phyloP scores from a whole-genome alignment of 1,139 yeast species.

The Yamadazyma diospyri region DNA sequence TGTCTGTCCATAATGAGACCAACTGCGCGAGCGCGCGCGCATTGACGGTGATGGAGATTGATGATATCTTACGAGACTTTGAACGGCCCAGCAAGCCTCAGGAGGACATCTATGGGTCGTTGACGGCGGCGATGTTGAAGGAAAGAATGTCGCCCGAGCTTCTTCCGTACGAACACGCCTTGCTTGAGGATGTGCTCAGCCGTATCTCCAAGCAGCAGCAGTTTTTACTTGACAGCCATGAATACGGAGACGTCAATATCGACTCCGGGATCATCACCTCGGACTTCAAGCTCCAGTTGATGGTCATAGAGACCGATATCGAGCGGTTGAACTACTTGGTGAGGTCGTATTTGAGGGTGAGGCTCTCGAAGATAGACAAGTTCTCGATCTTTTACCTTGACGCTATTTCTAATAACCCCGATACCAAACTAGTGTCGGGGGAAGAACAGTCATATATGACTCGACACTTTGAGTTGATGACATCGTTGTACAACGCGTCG shows the following conservation, averaged over 20 bases:
- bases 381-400: slow-evolving; percentile 55
- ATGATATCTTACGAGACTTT: slow-evolving; percentile 65
- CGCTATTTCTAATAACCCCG: slow-evolving; percentile 12
- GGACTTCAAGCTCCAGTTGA: slow-evolving; percentile 73
- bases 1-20: slow-evolving; percentile 33
- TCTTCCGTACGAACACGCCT: slow-evolving; percentile 60
- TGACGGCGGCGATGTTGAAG: slow-evolving; percentile 61
- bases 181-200: slow-evolving; percentile 55
- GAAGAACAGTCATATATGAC: slow-evolving; percentile 62
- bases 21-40: too few species aligned
- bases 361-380: slow-evolving; percentile 71
- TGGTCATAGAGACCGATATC: slow-evolving; percentile 86
- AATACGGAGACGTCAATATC: slow-evolving; percentile 42
- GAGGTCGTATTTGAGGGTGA: slow-evolving; percentile 73
- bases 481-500: slow-evolving; percentile 63
- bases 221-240: slow-evolving; percentile 59
- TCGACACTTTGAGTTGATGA: slow-evolving; percentile 60
- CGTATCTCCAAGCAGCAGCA: slow-evolving; percentile 71
- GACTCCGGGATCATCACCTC: slow-evolving; percentile 39
- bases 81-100: slow-evolving; percentile 26
- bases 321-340: slow-evolving; percentile 81
- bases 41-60: slow-evolving; percentile 52
- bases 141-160: slow-evolving; percentile 87
- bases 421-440: slow-evolving; percentile 37
- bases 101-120: slow-evolving; percentile 12